Percentiles rank a stretch among this genome's conserved stretches.
phyloP scores from a whole-genome alignment of 225 moss, liverwort and hornwort species.

The Polytrichum commune region DNA sequence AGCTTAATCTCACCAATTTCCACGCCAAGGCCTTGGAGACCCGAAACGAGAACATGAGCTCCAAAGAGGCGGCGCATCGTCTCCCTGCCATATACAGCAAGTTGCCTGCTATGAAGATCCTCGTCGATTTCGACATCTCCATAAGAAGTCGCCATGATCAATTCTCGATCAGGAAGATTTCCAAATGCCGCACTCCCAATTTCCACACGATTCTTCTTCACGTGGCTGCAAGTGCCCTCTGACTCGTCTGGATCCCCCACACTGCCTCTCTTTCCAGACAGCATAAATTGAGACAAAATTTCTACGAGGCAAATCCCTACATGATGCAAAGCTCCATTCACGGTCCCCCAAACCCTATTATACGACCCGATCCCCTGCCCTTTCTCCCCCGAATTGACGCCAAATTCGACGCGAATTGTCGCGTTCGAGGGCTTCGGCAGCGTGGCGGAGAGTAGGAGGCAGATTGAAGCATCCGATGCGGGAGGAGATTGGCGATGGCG shows the following conservation, averaged over 20 bases:
- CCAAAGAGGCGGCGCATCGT: constrained; percentile 98
- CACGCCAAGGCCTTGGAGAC: constrained; percentile 80
- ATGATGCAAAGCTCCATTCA: too few species aligned
- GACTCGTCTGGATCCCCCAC: constrained; percentile 81
- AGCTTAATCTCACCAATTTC: constrained; percentile 41
- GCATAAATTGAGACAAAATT: constrained; percentile 79
- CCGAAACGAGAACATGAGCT: constrained; percentile 77
- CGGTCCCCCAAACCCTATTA: too few species aligned
- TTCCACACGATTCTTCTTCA: constrained; percentile 58
- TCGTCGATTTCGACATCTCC: constrained; percentile 92
- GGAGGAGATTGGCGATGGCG: too few species aligned
- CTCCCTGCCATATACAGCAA: constrained; percentile 95
- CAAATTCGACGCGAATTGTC: too few species aligned
- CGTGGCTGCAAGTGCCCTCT: constrained; percentile 41
- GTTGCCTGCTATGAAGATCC: constrained; percentile 98
- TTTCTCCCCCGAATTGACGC: too few species aligned
- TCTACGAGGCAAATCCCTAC: neutral
- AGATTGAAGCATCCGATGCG: too few species aligned
- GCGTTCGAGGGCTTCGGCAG: too few species aligned
- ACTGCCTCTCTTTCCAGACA: constrained; percentile 96
- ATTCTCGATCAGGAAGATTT: constrained; percentile 56
- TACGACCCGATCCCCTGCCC: too few species aligned
- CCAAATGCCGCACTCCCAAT: constrained; percentile 58
- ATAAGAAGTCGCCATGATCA: constrained; percentile 72
- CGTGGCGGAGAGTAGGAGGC: too few species aligned